Base-by-base conservation (phyloP, 1,284 basidiomycete genomes). In the Cutaneotrichosporon cutaneum region DNA sequence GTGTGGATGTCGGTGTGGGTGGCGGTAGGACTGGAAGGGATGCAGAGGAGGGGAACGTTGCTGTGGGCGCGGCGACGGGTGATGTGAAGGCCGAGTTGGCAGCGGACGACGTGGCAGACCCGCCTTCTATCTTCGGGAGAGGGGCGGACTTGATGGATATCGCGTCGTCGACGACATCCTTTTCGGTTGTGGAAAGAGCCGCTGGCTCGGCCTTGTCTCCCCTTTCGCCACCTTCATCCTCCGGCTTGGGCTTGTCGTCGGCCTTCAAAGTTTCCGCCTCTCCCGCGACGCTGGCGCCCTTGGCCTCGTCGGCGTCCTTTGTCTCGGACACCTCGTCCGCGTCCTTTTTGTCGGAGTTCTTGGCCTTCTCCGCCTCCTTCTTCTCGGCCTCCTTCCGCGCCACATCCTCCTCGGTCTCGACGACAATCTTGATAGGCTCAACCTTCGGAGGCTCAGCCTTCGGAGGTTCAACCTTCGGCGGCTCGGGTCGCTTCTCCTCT, bases 401-500 rank as follows among this genome's bases (percentile, higher is more conserved):
- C 3, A 54, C 5, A 8, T 45, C 58, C 30, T 59, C 58, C 42
- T 58, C 57, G 21, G 36, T 24, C 26, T 58, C 48, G 30, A 58
- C 36, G 24, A 53, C 44, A 24, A 59, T 50, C 27, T 58, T 66
- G n/a, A 64, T 33, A 22, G 62, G 47, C 53, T 72, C 60, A 30
- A 11, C 51, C 60, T 68, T 72, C 6, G 13, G 9, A 33, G 13
- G 33, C 36, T 39, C 36, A 39, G 36, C n/a, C n/a, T n/a, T n/a
- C n/a, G n/a, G n/a, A 22, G 62, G 47, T 51, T 72, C 60, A 30
- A 11, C 51, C 39, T n/a, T 42, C 32, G 33, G 18, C 32, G 24
- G 54, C 47, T 73, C 73, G 64, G 62, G 53, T 2, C 54, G 58
- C 26, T 62, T 83, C 76, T 95, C 92, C 76, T 92, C 92, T 47